These are phyloP conservation scores for Polysphondylium violaceum DNA, from an alignment of 78 protist genomes.

Conservation along the genomic window DNA sequence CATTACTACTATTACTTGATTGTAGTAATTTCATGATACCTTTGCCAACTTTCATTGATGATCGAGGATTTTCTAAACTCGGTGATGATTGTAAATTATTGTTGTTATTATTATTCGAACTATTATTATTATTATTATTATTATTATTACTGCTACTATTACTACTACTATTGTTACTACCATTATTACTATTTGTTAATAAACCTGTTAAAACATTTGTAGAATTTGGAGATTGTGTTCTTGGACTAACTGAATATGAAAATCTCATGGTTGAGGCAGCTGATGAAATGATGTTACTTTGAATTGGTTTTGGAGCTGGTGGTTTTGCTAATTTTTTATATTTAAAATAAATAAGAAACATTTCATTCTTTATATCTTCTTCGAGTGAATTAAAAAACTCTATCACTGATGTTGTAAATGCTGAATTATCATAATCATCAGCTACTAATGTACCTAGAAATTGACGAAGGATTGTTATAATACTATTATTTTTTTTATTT, in stretches of 20 bases:
- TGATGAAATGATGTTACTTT: constrained; percentile 18
- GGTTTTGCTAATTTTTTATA: constrained; percentile 35
- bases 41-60: constrained; percentile 52
- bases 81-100: neutral
- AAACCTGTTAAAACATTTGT: constrained; percentile 65
- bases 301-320: constrained; percentile 5
- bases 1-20: constrained; percentile 2
- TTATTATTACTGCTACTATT: constrained; percentile 31
- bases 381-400: constrained; percentile 63
- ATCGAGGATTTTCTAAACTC: neutral
- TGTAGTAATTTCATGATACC: constrained; percentile 59
- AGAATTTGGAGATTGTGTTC: constrained; percentile 53
- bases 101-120: neutral
- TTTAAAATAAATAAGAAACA: constrained; percentile 42
- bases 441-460: constrained; percentile 44
- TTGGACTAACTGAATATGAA: constrained; percentile 67
- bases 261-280: constrained; percentile 75
- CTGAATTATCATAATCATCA: constrained; percentile 21
- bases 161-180: constrained; percentile 12
- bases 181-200: constrained; percentile 8
- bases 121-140: too few relatives aligned
- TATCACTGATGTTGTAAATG: neutral
- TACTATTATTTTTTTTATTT: constrained; percentile 7
- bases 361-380: constrained; percentile 57
- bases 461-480: constrained; percentile 36